These are phyloP conservation scores for Quercus phellos DNA, from an alignment of 331 rosid species.

Conservation along the genomic window DNA sequence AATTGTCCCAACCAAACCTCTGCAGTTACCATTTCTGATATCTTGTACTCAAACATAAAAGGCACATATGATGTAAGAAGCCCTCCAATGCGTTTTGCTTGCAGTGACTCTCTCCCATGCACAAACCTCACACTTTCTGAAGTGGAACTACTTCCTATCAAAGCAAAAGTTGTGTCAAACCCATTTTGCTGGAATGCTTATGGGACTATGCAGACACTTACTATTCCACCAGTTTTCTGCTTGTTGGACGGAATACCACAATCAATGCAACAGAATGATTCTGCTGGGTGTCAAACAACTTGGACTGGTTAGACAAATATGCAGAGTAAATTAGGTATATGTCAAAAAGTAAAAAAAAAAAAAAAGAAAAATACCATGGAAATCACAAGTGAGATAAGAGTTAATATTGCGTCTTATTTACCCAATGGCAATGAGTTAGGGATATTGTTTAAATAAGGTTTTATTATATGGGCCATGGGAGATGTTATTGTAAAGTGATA, in stretches of 20 bases:
- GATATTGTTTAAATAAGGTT: no score
- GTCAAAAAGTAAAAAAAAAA: no score
- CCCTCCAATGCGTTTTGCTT: constrained; percentile 43
- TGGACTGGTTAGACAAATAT: no score
- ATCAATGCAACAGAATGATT: not conserved
- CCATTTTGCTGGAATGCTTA: constrained; percentile 58
- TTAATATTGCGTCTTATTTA: no score
- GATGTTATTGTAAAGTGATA: no score
- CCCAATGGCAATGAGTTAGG: no score
- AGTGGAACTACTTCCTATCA: constrained; percentile 39
- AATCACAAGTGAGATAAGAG: no score
- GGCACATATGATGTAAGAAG: constrained; percentile 47
- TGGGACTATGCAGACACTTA: constrained; percentile 34
- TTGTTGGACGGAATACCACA: constrained; percentile 35
- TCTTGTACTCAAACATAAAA: constrained; percentile 29
- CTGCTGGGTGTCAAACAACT: no score
- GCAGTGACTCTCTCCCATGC: constrained; percentile 55
- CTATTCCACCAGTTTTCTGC: constrained; percentile 36
- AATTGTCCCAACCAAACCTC: constrained; percentile 45
- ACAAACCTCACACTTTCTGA: constrained; percentile 41
- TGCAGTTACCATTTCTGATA: constrained; percentile 34
- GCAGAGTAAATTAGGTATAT: no score
- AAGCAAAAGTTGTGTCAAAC: constrained; percentile 1
- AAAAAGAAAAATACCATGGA: no score
- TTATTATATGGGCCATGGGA: no score